Conservation (phyloP, 257 asterid genomes). For the Thymus quinquecostatus region DNA sequence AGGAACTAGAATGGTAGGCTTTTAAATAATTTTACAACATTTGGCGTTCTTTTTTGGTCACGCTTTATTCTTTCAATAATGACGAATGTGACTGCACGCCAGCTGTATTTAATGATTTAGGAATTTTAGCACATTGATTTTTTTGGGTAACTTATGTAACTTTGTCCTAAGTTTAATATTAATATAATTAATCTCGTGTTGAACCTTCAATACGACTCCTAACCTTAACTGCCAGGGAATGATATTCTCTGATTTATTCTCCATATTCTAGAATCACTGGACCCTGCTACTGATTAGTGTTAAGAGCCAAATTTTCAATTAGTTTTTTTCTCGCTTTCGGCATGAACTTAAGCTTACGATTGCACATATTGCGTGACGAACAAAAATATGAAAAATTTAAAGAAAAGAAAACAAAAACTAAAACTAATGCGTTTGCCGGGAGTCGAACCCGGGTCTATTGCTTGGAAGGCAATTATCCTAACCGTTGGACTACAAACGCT, state of each 20-base stretch:
- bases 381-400: no score
- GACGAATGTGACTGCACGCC: not conserved
- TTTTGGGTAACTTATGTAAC: not conserved
- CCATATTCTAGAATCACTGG: no score
- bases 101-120: not conserved
- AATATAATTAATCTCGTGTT: no score
- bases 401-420: not conserved
- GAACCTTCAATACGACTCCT: no score
- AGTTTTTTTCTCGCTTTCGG: no score
- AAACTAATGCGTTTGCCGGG: constrained; percentile 66
- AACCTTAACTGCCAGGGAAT: no score
- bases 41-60: not conserved
- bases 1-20: constrained; percentile 42
- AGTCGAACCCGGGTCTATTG: constrained; percentile 99
- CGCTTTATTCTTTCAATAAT: constrained; percentile 16
- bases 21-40: not conserved
- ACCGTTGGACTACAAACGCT: constrained; percentile 91
- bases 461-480: constrained; percentile 99
- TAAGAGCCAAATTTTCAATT: no score
- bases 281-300: no score
- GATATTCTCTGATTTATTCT: no score
- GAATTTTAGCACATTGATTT: constrained; percentile 4
- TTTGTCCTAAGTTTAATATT: no score
- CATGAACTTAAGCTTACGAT: no score
- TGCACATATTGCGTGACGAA: no score